Evolutionary conservation across 176 grass and related monocot species (phyloP), one percentile per base, ranked within the genome.

Genomic region (Cenchrus purpureus): DNA sequence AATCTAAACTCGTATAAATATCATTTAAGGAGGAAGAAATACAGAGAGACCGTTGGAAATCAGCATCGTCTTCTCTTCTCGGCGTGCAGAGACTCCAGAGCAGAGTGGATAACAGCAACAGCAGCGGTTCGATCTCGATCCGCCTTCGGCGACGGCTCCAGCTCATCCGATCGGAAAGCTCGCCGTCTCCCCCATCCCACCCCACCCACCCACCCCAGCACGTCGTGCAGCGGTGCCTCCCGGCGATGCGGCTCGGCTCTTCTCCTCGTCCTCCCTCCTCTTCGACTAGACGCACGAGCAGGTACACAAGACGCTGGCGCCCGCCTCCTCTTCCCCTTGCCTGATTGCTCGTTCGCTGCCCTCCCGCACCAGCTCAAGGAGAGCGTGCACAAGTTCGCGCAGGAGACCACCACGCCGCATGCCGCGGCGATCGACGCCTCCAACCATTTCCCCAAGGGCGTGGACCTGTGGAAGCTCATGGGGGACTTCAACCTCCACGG

Each of bases 401-500:
- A 93, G 89, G 96, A 98, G 71, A 56, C 79, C 77, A 92, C 95
- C 76, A 91, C 96, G 77, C 93, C 96, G 52, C 96, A 90, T 89
- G 96, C 96, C 1, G 85, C 87, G 43, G 50, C 45, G 6, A 94
- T 98, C 83, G 96, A 98, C 83, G 74, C 81, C 5, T 78, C 85
- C 57, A 98, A 98, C 78, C 52, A 81, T 8, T 90, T 98, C 74
- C 96, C 96, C 50, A 78, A 83, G 78, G 86, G 92, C 31, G 89
- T 90, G 22, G 82, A 95, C 79, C 92, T 98, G 83, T 98, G 96
- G 96, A 92, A 88, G 80, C 89, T 95, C 71, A 95, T 98, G 93
- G 96, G 96, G 37, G 93, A 98, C 68, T 98, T 98, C 91, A 95
- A 89, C 86, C 96, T 95, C 57, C 93, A 95, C 48, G 96, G 96